A percentile compares a stretch with the other conserved stretches of the same genome.
Conservation (phyloP, 768 basidiomycete genomes). For the Cystobasidium ongulense region DNA sequence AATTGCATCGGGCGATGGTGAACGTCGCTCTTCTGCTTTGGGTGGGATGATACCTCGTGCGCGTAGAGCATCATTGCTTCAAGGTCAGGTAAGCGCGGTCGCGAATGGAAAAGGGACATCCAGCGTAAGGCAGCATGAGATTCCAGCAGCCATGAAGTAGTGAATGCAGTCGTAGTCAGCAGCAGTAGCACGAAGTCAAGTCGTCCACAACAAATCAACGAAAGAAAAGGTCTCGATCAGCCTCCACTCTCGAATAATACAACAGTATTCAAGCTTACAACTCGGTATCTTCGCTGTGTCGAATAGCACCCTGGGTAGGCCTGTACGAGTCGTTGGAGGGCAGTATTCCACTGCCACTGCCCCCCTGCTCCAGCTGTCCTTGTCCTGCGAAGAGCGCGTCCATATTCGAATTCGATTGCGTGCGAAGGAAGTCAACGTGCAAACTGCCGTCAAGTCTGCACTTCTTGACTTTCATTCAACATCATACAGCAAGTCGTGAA, state of each 20-base stretch:
- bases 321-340: slow-evolving; percentile 23
- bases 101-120: slow-evolving; percentile 24
- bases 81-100: neutral
- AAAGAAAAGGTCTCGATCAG: neutral
- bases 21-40: slow-evolving; percentile 42
- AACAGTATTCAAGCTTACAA: slow-evolving; percentile 2
- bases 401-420: neutral
- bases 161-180: neutral
- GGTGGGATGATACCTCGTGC: slow-evolving; percentile 49
- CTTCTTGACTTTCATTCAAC: neutral
- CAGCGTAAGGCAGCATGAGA: neutral
- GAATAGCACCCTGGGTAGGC: slow-evolving; percentile 26
- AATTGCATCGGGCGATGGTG: slow-evolving; percentile 39
- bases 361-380: slow-evolving; percentile 1
- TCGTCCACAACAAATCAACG: neutral
- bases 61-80: slow-evolving; percentile 48
- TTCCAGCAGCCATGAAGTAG: neutral
- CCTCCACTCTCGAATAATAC: neutral
- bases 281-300: slow-evolving; percentile 26
- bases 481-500: neutral
- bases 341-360: slow-evolving; percentile 3
- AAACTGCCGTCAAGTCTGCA: neutral
- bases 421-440: neutral
- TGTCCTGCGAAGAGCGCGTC: slow-evolving; percentile 2
- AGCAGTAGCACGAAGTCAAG: neutral